Base-by-base conservation (phyloP, 495 filamentous ascomycete species). In the Talaromyces wortmannii region DNA sequence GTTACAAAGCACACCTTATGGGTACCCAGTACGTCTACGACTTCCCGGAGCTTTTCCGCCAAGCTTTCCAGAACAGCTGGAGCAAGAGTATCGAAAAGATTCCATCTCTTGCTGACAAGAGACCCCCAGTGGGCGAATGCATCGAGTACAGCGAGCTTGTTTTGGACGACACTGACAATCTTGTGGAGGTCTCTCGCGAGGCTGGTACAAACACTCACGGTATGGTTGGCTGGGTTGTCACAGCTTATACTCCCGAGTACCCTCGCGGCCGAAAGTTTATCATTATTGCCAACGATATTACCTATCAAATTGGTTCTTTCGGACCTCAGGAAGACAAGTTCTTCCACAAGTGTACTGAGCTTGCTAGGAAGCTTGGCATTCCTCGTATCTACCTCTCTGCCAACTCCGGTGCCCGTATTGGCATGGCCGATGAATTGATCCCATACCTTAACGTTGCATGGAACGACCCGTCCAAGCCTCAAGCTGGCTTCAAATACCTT, bases 1-100 rank as follows among this genome's bases (percentile, higher is more conserved):
- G 94, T 55, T 97, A 97, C 85, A 97, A 95, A 84, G 94, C 94
- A 50, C 94, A 98, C 71, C 68, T 98, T 53, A 97, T 97, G 92
- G 94, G 94, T 61, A 98, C 94, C 15, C 94, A 98, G 69, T 98
- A 96, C 61, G 95, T 96, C 56, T 98, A 98, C 69, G 94, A 98
- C 77, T 98, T 98, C 88, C 94, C 94, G 7, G 95, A 98, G 78
- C 86, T 98, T 32, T 98, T 98, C 88, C 82, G 94, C 65, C 94
- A 97, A 71, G 92, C 94, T 43, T 88, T 96, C 72, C 91, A 97
- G 74, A 97, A 96, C 77, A 89, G 83, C 78, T 98, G 94, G 94
- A 75, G 76, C 61, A 83, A 84, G 67, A 80, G 81, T 52, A 80
- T 87, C 44, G 78, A 79, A 61, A 87, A 85, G 66, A 82, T 91